Evolutionary conservation across 2,329 filamentous ascomycete genomes (phyloP).

Genomic region (Aspergillus aculeatinus): DNA sequence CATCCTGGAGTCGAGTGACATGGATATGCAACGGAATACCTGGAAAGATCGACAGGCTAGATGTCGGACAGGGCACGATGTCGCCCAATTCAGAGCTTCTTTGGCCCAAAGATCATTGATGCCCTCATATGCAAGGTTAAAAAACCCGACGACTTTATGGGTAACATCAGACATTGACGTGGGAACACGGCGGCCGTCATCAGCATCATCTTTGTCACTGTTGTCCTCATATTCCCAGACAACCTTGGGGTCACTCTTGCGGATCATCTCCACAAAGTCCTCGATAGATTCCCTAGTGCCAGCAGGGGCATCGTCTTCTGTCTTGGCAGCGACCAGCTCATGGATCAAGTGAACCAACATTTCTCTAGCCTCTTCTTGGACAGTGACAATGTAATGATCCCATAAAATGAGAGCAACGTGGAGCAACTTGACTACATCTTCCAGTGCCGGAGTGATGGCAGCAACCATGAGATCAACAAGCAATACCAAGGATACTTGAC

Average conservation of each 20-base stretch:
- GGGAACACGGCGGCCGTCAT: constrained; percentile 76
- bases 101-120: constrained; percentile 91
- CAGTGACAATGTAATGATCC: constrained; percentile 94
- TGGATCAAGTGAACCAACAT: constrained; percentile 98
- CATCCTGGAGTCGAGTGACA: constrained; percentile 88
- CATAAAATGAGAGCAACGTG: constrained; percentile 92
- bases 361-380: constrained; percentile 94
- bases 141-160: constrained; percentile 77
- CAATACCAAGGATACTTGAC: constrained; percentile 88
- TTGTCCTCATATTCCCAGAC: constrained; percentile 95
- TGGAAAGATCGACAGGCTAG: constrained; percentile 96
- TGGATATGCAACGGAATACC: constrained; percentile 90
- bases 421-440: constrained; percentile 80
- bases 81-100: constrained; percentile 90
- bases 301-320: constrained; percentile 67
- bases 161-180: constrained; percentile 84
- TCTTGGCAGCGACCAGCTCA: constrained; percentile 79
- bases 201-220: constrained; percentile 71
- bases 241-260: constrained; percentile 77
- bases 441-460: constrained; percentile 73
- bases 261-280: constrained; percentile 81
- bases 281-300: constrained; percentile 76
- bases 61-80: constrained; percentile 91
- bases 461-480: constrained; percentile 96
- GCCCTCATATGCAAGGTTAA: constrained; percentile 77